Conservation (phyloP, 371 early-diverging fungal species). For the Actinomortierella wolfii region DNA sequence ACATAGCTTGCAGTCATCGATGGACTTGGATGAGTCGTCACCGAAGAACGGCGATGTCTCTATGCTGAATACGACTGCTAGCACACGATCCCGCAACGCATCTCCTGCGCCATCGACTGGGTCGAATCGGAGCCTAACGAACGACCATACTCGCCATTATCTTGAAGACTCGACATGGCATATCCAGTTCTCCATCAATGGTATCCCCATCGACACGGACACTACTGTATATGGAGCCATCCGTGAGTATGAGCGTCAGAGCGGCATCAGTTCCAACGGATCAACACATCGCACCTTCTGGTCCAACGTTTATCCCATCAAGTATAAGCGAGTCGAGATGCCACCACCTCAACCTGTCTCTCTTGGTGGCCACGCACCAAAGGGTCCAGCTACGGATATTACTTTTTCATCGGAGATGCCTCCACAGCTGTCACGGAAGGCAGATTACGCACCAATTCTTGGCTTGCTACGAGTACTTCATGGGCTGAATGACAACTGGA, state of each 20-base stretch:
- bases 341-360: not conserved
- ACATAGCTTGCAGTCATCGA: too few species aligned
- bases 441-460: constrained; percentile 53
- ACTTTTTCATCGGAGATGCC: constrained; percentile 34
- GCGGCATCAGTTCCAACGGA: constrained; percentile 18
- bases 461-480: constrained; percentile 58
- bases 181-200: constrained; percentile 59
- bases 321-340: constrained; percentile 47
- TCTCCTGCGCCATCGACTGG: not conserved
- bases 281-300: constrained; percentile 50
- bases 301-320: constrained; percentile 58
- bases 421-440: constrained; percentile 25
- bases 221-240: constrained; percentile 68
- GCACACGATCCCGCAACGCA: constrained; percentile 6
- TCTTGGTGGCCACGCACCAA: constrained; percentile 5
- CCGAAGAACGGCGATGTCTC: not conserved
- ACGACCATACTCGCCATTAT: constrained; percentile 10
- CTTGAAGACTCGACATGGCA: constrained; percentile 41
- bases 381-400: constrained; percentile 14
- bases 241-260: constrained; percentile 54
- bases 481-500: constrained; percentile 58
- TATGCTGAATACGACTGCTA: constrained; percentile 19
- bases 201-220: constrained; percentile 53
- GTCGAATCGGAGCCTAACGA: not conserved
- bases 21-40: too few species aligned